Conservation (phyloP, 2,329 filamentous ascomycete genomes). For the Laburnicola sp. region DNA sequence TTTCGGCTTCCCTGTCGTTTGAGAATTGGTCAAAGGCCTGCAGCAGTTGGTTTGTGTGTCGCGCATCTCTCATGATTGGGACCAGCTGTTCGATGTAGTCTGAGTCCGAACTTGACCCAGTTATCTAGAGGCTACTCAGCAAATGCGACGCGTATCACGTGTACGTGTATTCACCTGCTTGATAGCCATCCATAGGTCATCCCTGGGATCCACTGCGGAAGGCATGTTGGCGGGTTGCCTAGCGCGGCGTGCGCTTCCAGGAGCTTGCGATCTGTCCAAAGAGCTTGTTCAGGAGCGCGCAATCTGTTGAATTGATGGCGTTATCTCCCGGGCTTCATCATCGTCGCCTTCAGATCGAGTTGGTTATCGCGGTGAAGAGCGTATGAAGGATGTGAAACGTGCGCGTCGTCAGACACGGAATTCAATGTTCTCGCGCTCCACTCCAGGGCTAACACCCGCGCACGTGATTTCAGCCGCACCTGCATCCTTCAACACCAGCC, state of each 20-base stretch:
- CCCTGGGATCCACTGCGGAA: constrained; percentile 48
- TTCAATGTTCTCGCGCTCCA: constrained; percentile 9
- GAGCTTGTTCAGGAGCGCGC: not conserved
- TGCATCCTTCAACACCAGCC: constrained; percentile 13
- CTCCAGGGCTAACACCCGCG: constrained; percentile 5
- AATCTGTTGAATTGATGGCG: not conserved
- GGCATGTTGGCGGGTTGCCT: constrained; percentile 31
- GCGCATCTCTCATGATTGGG: constrained; percentile 88
- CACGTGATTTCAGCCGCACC: constrained; percentile 13
- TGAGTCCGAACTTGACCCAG: constrained; percentile 84
- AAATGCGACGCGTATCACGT: not conserved
- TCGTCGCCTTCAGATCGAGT: not conserved
- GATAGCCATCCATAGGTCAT: constrained; percentile 54
- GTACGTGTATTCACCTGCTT: constrained; percentile 50
- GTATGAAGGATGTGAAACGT: constrained; percentile 25
- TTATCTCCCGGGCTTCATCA: not conserved
- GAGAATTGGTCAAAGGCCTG: constrained; percentile 81
- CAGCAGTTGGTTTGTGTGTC: constrained; percentile 73
- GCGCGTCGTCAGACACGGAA: constrained; percentile 19
- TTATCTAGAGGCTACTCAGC: constrained; percentile 65
- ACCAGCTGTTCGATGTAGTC: constrained; percentile 97
- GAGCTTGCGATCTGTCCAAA: not conserved
- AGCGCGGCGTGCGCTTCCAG: not conserved
- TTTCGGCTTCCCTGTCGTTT: constrained; percentile 83
- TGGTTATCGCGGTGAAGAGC: constrained; percentile 5